phyloP scores from a whole-genome alignment of 169 alveolate species.

The Plasmodium blacklocki region DNA sequence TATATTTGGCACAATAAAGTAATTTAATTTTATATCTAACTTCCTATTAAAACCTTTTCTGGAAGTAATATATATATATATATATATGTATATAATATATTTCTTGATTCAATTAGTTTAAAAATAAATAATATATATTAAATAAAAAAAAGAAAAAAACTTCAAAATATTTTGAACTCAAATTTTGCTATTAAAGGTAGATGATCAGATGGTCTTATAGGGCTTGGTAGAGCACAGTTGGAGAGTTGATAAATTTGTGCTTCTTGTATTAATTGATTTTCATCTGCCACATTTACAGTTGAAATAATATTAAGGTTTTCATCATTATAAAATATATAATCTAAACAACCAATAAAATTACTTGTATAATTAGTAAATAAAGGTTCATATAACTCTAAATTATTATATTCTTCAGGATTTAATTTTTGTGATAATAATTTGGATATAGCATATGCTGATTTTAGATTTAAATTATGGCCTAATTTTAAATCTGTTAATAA shows the following conservation, averaged over 20 bases:
- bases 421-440: constrained; percentile 52
- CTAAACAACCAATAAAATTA: constrained; percentile 85
- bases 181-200: constrained; percentile 85
- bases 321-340: constrained; percentile 83
- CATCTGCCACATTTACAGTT: constrained; percentile 78
- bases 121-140: neutral
- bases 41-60: no score
- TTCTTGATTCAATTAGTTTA: no score
- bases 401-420: constrained; percentile 45
- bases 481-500: constrained; percentile 79
- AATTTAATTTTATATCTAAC: no score
- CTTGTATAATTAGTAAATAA: constrained; percentile 85
- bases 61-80: no score
- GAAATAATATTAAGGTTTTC: constrained; percentile 81
- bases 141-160: neutral
- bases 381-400: constrained; percentile 80
- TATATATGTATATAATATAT: no score
- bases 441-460: constrained; percentile 83
- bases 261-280: constrained; percentile 80
- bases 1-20: no score
- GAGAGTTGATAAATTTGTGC: constrained; percentile 84
- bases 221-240: constrained; percentile 84
- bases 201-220: constrained; percentile 86
- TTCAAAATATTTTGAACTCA: constrained; percentile 77
- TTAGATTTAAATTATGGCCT: constrained; percentile 81